A percentile compares a stretch with the other conserved stretches of the same genome.
phyloP scores from a whole-genome alignment of 805 yeast genomes.

The Barnettozyma wickerhamii region DNA sequence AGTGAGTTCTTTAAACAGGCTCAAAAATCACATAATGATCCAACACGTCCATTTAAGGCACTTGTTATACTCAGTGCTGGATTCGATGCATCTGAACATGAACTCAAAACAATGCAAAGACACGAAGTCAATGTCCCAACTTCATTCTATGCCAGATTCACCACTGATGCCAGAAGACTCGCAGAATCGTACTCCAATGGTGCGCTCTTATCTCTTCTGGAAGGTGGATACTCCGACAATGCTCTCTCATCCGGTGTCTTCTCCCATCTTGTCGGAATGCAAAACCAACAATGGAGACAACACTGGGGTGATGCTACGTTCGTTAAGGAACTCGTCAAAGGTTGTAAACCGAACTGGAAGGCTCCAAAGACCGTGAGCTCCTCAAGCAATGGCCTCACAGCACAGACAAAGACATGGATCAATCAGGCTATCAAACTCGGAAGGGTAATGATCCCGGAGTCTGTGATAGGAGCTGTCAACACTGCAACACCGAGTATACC shows the following conservation, averaged over 20 bases:
- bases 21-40: conserved; percentile 23
- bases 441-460: conserved; percentile 53
- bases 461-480: conserved; percentile 13
- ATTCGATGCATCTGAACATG: conserved; percentile 83
- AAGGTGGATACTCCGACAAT: conserved; percentile 85
- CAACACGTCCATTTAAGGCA: conserved; percentile 41
- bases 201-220: conserved; percentile 62
- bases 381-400: not conserved
- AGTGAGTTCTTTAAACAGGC: conserved; percentile 54
- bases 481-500: conserved; percentile 1
- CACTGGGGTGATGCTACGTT: conserved; percentile 63
- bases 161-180: conserved; percentile 65
- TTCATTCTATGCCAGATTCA: conserved; percentile 65
- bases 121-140: conserved; percentile 82
- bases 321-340: conserved; percentile 60
- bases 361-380: conserved; percentile 40
- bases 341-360: conserved; percentile 65
- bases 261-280: conserved; percentile 72
- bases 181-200: conserved; percentile 62
- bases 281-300: conserved; percentile 50
- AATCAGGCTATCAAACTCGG: conserved; percentile 61
- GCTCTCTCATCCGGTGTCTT: conserved; percentile 77
- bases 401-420: conserved; percentile 54
- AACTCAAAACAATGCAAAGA: conserved; percentile 79
- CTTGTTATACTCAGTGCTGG: conserved; percentile 79